Evolutionary conservation across 2,329 filamentous ascomycete genomes (phyloP).

Genomic region (Helminthosporium solani): DNA sequence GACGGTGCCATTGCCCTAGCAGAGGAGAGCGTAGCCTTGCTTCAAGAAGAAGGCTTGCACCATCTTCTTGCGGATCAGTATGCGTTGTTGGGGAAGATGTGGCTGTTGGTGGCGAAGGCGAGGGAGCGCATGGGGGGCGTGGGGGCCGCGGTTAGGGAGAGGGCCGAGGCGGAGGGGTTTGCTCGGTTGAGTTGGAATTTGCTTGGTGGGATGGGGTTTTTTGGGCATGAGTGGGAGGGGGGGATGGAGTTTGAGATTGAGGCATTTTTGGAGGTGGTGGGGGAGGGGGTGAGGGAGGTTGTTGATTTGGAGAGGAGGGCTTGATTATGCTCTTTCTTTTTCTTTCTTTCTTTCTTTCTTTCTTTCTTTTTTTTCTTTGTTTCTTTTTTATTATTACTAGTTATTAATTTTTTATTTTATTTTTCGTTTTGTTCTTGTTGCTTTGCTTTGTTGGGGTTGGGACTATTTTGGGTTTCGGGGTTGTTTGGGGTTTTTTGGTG

Average conservation of each 20-base stretch:
- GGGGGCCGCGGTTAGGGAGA: constrained; percentile 5
- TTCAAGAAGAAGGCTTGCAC: constrained; percentile 17
- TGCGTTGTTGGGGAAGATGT: constrained; percentile 18
- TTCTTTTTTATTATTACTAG: too few species aligned
- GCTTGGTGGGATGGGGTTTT: constrained; percentile 17
- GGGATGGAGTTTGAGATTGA: constrained; percentile 18
- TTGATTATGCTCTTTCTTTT: too few species aligned
- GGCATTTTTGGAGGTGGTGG: constrained; percentile 13
- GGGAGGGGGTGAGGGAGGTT: constrained; percentile 8
- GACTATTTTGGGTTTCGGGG: too few species aligned
- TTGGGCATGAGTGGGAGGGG: constrained; percentile 12
- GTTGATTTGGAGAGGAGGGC: neutral
- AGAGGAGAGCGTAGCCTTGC: constrained; percentile 14
- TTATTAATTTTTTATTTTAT: too few species aligned
- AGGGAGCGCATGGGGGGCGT: neutral
- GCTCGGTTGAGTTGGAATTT: constrained; percentile 6
- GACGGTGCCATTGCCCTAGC: constrained; percentile 13
- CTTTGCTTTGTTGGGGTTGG: too few species aligned
- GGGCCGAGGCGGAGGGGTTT: constrained; percentile 12
- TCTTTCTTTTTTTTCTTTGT: too few species aligned
- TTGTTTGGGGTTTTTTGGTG: too few species aligned
- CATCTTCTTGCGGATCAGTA: constrained; percentile 19
- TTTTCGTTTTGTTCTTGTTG: too few species aligned
- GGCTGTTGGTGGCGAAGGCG: constrained; percentile 6
- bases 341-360: too few species aligned